Percentiles rank a stretch among this genome's conserved stretches.
These are phyloP conservation scores for Arthrobotrys conoides DNA, from an alignment of 2,329 filamentous ascomycete genomes.

Conservation along the genomic window DNA sequence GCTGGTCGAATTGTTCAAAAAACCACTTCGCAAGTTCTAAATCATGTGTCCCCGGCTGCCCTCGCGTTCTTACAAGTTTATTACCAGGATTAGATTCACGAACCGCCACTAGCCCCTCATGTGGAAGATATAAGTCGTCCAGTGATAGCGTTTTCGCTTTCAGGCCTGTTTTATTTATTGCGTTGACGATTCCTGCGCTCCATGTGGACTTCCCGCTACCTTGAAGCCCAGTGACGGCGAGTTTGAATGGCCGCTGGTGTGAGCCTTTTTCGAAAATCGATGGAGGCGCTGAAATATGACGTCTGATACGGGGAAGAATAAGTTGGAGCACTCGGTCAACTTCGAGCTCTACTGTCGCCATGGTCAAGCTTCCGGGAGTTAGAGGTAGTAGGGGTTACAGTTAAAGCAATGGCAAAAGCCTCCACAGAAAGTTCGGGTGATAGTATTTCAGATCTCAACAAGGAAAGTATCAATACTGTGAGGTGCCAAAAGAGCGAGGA, in stretches of 20 bases:
- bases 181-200: constrained; percentile 76
- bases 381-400: background rate
- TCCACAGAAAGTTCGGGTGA: too few relatives aligned
- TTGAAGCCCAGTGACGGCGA: constrained; percentile 92
- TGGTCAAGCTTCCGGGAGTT: constrained; percentile 19
- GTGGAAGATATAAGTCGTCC: constrained; percentile 89
- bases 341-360: constrained; percentile 28
- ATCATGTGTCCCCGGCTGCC: constrained; percentile 88
- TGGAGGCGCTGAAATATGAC: constrained; percentile 30
- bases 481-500: background rate
- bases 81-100: constrained; percentile 78
- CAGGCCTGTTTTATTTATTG: constrained; percentile 73
- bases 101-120: constrained; percentile 77
- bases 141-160: constrained; percentile 82
- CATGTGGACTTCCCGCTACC: constrained; percentile 94
- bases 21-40: constrained; percentile 75
- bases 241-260: constrained; percentile 76
- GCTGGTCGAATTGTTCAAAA: constrained; percentile 74
- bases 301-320: constrained; percentile 38
- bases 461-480: background rate
- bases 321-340: constrained; percentile 28
- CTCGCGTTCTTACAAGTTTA: constrained; percentile 82
- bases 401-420: background rate
- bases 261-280: constrained; percentile 21
- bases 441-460: too few relatives aligned